phyloP scores from a whole-genome alignment of 1,284 basidiomycete species.

The Macrocystidia cucumis region DNA sequence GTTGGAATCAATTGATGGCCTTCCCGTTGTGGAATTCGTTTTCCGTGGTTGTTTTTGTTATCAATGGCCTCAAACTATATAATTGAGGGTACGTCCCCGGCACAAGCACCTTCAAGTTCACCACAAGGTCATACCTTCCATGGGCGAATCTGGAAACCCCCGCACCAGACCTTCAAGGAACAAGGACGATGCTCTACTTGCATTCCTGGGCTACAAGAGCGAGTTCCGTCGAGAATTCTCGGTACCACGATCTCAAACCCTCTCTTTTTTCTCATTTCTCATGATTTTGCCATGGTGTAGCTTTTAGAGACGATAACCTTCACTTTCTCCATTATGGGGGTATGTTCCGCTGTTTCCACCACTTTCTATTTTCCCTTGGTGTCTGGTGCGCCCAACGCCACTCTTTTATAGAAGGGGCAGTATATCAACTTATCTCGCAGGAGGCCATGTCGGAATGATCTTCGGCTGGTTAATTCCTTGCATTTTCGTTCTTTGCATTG shows the following conservation, averaged over 20 bases:
- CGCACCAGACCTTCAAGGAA: no score
- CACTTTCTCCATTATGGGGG: constrained; percentile 71
- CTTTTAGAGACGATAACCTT: constrained; percentile 61
- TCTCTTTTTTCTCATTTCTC: constrained; percentile 13
- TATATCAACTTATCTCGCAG: constrained; percentile 17
- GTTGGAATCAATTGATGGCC: no score
- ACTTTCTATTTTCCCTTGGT: constrained; percentile 56
- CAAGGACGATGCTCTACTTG: neutral
- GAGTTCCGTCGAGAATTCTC: constrained; percentile 76
- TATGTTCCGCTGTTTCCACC: constrained; percentile 61
- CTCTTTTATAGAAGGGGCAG: neutral
- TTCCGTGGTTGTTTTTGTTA: no score
- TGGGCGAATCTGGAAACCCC: no score
- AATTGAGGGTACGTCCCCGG: no score
- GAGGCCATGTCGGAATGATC: constrained; percentile 70
- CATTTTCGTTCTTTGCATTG: constrained; percentile 60
- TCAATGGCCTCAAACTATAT: no score
- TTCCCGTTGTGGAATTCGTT: no score
- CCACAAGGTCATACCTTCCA: no score
- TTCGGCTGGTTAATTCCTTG: constrained; percentile 74
- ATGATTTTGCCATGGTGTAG: constrained; percentile 19
- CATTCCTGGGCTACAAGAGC: constrained; percentile 50
- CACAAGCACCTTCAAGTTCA: no score
- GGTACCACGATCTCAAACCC: constrained; percentile 22
- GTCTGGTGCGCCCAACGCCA: neutral